Percentiles rank a stretch among this genome's conserved stretches.
These are phyloP conservation scores for Gnomoniopsis smithogilvyi DNA, from an alignment of 2,329 filamentous ascomycete genomes.

Conservation along the genomic window DNA sequence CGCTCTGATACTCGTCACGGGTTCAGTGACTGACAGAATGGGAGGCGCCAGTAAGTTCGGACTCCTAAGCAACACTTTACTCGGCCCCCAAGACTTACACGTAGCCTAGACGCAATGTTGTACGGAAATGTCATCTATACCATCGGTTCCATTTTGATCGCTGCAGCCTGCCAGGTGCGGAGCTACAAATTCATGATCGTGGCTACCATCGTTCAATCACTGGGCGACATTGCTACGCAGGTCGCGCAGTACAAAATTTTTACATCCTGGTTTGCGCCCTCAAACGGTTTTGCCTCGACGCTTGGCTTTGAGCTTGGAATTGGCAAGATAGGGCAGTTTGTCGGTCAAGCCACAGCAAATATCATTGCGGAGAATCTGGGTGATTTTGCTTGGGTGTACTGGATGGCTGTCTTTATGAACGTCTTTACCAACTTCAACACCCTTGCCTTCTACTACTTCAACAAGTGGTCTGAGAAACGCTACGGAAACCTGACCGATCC, in stretches of 20 bases:
- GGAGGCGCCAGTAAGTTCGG: slow-evolving; percentile 48
- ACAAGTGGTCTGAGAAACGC: slow-evolving; percentile 43
- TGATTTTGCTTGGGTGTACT: slow-evolving; percentile 61
- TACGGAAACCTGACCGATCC: slow-evolving; percentile 48
- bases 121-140: slow-evolving; percentile 61
- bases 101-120: slow-evolving; percentile 46
- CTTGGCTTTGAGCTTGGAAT: slow-evolving; percentile 58
- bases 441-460: slow-evolving; percentile 53
- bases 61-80: no score
- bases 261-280: slow-evolving; percentile 61
- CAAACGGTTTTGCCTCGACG: slow-evolving; percentile 59
- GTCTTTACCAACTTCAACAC: slow-evolving; percentile 58
- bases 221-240: slow-evolving; percentile 63
- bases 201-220: slow-evolving; percentile 50
- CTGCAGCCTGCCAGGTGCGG: slow-evolving; percentile 52
- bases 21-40: slow-evolving; percentile 54
- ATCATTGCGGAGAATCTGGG: slow-evolving; percentile 54
- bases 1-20: slow-evolving; percentile 50
- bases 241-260: slow-evolving; percentile 65
- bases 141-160: slow-evolving; percentile 56
- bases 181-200: slow-evolving; percentile 60
- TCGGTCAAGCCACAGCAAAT: slow-evolving; percentile 58
- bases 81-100: rapidly evolving
- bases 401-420: slow-evolving; percentile 62
- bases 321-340: slow-evolving; percentile 59